Conservation (phyloP, 176 grass and related monocot genomes). For the Carex scoparia region DNA sequence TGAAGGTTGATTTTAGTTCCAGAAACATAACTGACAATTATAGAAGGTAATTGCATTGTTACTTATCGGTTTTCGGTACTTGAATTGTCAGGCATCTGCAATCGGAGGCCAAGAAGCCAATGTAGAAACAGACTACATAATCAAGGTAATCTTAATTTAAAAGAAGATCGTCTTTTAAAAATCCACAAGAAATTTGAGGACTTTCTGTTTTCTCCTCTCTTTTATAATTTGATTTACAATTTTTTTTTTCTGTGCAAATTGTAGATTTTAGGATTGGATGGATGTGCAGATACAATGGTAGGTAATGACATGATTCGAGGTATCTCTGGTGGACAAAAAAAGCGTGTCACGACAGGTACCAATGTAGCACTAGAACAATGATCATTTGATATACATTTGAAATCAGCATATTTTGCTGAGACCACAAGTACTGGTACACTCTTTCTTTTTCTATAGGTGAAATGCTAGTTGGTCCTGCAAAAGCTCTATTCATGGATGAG, state of each 20-base stretch:
- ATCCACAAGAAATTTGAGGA: not conserved
- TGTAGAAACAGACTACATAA: slow-evolving; percentile 37
- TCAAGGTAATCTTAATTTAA: slow-evolving; percentile 25
- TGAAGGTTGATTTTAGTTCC: slow-evolving; percentile 53
- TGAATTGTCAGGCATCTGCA: slow-evolving; percentile 14
- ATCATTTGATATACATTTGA: not conserved
- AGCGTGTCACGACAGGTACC: slow-evolving; percentile 90
- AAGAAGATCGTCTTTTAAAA: not conserved
- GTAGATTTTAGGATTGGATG: slow-evolving; percentile 81
- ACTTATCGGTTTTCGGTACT: not conserved
- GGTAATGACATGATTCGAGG: slow-evolving; percentile 86
- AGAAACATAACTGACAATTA: not conserved
- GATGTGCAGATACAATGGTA: slow-evolving; percentile 88
- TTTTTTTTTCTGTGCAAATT: not conserved
- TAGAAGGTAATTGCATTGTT: not conserved
- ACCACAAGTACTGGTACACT: not conserved
- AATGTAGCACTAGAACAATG: not conserved
- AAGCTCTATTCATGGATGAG: slow-evolving; percentile 94
- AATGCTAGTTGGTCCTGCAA: slow-evolving; percentile 84
- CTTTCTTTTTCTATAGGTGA: slow-evolving; percentile 43
- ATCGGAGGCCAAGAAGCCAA: slow-evolving; percentile 37
- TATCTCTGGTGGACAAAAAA: slow-evolving; percentile 81
- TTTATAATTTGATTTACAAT: slow-evolving; percentile 4
- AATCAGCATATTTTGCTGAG: not conserved
- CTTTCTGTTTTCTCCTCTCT: not conserved